Evolutionary conservation across 129 eudicot species (phyloP).

Genomic region (Centaurea solstitialis): DNA sequence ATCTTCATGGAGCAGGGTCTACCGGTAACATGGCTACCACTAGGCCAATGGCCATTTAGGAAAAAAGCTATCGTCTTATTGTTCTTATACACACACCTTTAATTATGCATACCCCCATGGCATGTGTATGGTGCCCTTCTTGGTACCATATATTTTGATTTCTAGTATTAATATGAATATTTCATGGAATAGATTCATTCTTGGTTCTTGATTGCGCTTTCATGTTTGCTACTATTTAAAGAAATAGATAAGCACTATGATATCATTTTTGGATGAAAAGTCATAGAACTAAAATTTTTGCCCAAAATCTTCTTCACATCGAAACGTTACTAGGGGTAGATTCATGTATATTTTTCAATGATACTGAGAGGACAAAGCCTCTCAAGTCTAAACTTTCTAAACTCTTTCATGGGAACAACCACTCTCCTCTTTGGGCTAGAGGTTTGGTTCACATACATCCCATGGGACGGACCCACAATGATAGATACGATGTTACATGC

Average conservation of each 20-base stretch:
- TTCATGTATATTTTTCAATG: too few species aligned
- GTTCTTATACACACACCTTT: background rate
- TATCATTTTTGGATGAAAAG: too few species aligned
- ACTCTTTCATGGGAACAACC: conserved; percentile 5
- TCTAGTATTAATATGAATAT: background rate
- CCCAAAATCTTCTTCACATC: background rate
- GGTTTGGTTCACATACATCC: too few species aligned
- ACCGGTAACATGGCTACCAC: too few species aligned
- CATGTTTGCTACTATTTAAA: background rate
- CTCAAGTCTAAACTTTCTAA: background rate
- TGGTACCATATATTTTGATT: background rate
- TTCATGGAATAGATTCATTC: background rate
- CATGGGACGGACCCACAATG: too few species aligned
- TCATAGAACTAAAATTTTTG: too few species aligned
- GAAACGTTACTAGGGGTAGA: too few species aligned
- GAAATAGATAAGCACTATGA: background rate
- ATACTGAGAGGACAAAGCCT: too few species aligned
- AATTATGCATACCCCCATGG: background rate
- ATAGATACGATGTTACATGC: too few species aligned
- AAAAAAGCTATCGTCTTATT: background rate
- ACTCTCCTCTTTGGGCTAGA: too few species aligned
- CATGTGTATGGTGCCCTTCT: background rate
- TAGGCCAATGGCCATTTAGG: too few species aligned
- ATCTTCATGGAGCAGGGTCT: too few species aligned
- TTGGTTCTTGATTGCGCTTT: background rate